phyloP scores from a whole-genome alignment of 148 eudicot species.

The Pouteria glomerata region DNA sequence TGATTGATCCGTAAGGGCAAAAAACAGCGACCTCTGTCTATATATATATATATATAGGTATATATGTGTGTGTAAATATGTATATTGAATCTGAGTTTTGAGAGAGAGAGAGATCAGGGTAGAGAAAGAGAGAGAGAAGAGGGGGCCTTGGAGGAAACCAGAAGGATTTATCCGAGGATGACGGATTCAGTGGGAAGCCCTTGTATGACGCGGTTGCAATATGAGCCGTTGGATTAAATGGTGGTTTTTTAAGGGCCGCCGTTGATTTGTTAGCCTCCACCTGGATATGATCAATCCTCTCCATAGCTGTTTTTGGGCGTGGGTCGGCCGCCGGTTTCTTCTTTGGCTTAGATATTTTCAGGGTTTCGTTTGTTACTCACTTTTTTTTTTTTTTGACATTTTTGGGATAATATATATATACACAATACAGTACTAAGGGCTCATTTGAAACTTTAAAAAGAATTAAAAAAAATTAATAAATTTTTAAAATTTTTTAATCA shows the following conservation, averaged over 20 bases:
- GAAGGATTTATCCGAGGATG: not conserved
- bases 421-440: not conserved
- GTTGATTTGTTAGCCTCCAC: not conserved
- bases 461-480: no score
- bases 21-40: not conserved
- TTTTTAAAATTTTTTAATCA: no score
- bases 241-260: not conserved
- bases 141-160: not conserved
- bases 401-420: not conserved
- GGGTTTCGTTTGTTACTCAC: not conserved
- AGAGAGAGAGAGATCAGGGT: not conserved
- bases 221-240: slow-evolving; percentile 12
- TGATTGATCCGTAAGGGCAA: not conserved
- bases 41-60: not conserved
- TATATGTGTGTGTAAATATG: no score
- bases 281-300: not conserved
- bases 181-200: not conserved
- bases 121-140: no score
- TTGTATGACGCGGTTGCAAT: not conserved
- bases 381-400: not conserved
- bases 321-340: slow-evolving; percentile 15
- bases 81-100: not conserved
- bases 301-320: not conserved
- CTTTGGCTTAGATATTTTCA: slow-evolving; percentile 1
- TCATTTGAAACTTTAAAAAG: no score